Base-by-base conservation (phyloP, 306 rosid genomes). In the Casuarina cunninghamiana region DNA sequence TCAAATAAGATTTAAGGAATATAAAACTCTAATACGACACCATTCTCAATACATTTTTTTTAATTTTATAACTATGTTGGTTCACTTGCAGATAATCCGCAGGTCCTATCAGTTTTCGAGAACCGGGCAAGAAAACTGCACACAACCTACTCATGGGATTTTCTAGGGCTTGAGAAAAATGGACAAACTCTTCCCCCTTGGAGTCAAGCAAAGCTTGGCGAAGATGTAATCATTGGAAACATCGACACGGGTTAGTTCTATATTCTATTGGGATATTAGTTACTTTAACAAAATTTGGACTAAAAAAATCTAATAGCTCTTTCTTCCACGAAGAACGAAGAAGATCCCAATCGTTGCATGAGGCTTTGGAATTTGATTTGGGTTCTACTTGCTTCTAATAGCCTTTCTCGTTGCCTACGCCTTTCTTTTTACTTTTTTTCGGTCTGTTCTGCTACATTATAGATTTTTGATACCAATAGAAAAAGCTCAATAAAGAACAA, bases 101-200 rank as follows among this genome's bases (percentile, higher is more conserved):
- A 60, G 6, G 97, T 93, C 6, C 73, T 86, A 10, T 89, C 97
- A 3, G 76, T 93, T 4, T 91, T 89, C 74, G 69, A 71, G 37
- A 84, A 87, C 86, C 68, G 74, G 75, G 60, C 43, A 60, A 49
- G 74, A 37, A 21, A 89, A 66, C 53, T 89, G 54, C 93, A 84
- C 41, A 93, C 98, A 74, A 93, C 97, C 3, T 85, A 45, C 2
- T 89, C 97, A 43, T 93, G 98, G 98, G 70, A 76, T 54, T 93
- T 93, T 66, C 82, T 91, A 46, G 85, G 87, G 12, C 21, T 91
- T 5, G 91, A 80, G n/a, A 72, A 35, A 46, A 58, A 78, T 44
- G 89, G 77, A 50, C 62, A 5, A 26, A 39, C 71, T 80, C 74
- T 50, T 53, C 3, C 15, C 0, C 2, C 10, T 2, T 91, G 97